Conservation (phyloP, 2,329 filamentous ascomycete genomes). For the Hortaea werneckii region DNA sequence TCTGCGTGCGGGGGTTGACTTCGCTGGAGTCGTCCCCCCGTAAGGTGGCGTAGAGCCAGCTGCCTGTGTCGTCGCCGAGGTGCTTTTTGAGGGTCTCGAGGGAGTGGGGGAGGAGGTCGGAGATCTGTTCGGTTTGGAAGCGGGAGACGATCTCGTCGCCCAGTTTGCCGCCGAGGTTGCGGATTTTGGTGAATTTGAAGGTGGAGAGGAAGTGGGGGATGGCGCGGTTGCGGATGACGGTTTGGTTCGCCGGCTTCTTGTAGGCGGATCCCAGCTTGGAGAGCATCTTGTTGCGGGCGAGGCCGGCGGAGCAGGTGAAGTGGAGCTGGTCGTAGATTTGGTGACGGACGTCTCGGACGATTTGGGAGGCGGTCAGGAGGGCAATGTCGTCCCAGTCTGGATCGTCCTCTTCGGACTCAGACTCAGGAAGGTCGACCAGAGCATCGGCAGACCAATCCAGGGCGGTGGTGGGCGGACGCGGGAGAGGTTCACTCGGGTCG, state of each 20-base stretch:
- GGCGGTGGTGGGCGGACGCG: constrained; percentile 60
- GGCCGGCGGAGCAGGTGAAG: constrained; percentile 86
- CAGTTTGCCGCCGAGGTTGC: constrained; percentile 89
- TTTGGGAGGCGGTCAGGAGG: constrained; percentile 78
- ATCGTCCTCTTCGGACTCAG: constrained; percentile 63
- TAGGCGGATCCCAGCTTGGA: constrained; percentile 85
- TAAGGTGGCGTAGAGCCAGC: constrained; percentile 76
- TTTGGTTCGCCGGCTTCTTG: constrained; percentile 91
- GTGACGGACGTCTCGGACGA: constrained; percentile 65
- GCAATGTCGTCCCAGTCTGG: constrained; percentile 95
- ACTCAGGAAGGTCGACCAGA: constrained; percentile 65
- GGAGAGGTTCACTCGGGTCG: constrained; percentile 56
- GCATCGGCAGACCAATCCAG: constrained; percentile 77
- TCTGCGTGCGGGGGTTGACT: constrained; percentile 81
- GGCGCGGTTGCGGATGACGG: constrained; percentile 80
- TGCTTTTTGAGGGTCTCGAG: constrained; percentile 67
- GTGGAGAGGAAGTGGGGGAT: constrained; percentile 65
- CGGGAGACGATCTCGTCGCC: constrained; percentile 74
- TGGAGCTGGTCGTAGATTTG: constrained; percentile 59
- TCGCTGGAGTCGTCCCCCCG: constrained; percentile 79
- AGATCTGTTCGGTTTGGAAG: constrained; percentile 72
- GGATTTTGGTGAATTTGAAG: constrained; percentile 91
- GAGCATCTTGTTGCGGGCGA: constrained; percentile 88
- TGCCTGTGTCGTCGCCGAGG: constrained; percentile 72
- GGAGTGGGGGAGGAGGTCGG: constrained; percentile 61